Conservation (phyloP, 495 filamentous ascomycete genomes). For the Xylaria grammica region DNA sequence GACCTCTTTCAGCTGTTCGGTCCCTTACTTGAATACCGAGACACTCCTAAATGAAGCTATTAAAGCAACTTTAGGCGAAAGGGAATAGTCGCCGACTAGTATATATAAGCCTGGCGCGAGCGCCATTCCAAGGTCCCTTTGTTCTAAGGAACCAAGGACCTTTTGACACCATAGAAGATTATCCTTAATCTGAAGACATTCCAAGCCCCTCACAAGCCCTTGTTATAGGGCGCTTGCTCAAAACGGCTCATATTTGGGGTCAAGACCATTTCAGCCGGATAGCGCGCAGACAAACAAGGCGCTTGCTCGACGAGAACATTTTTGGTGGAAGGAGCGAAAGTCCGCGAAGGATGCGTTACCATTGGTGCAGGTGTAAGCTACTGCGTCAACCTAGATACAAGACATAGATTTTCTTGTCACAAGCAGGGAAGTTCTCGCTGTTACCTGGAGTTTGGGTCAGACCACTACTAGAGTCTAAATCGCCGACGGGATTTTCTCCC, state of each 20-base stretch:
- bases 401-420: not conserved
- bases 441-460: not conserved
- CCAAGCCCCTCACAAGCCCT: too few species aligned
- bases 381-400: not conserved
- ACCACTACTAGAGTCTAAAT: not conserved
- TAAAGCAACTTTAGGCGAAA: too few species aligned
- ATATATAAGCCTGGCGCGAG: too few species aligned
- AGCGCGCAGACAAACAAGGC: not conserved
- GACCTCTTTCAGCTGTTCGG: too few species aligned
- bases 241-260: not conserved
- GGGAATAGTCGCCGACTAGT: too few species aligned
- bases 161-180: too few species aligned
- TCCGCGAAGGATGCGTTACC: not conserved
- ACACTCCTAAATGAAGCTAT: too few species aligned
- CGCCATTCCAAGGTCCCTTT: too few species aligned
- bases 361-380: not conserved
- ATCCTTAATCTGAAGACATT: too few species aligned
- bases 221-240: too few species aligned
- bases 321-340: not conserved
- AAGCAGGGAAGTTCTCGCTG: not conserved
- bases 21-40: too few species aligned
- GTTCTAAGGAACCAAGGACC: too few species aligned
- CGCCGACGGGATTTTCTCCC: not conserved
- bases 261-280: not conserved
- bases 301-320: not conserved